Base-by-base conservation (phyloP, 2,329 filamentous ascomycete species). In the Pyricularia sp. region DNA sequence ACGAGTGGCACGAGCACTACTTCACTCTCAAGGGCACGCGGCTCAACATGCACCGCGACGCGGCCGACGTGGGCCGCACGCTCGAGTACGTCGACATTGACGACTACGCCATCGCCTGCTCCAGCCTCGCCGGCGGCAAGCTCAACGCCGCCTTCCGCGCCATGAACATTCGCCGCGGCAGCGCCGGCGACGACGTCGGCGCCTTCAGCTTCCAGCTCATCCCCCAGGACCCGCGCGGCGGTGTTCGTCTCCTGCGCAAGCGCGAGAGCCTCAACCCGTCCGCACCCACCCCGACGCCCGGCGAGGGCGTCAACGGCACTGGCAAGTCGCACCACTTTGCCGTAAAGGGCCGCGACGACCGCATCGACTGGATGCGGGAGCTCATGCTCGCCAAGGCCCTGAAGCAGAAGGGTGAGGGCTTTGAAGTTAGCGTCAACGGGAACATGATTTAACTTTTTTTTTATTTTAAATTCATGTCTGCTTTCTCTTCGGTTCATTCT, bases 311-410 rank as follows among this genome's bases (percentile, higher is more conserved):
- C 71, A 88, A 89, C 70, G 87, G 86, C 69, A 88, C 86, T 12
- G 88, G 88, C 74, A 97, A 97, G 84, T 91, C 92, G 64, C 94
- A 98, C 76, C 93, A 98, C 77, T 98, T 98, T 77, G 92, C 94
- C 0, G 94, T 97, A 73, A 91, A 90, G 80, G 88, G 85, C 74
- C 87, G 93, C 17, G 92, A 97, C 76, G 92, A 97, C 77, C 87
- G 94, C 71, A 97, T 98, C 75, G 94, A 97, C 78, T 99, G 95
- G 95, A 96, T 96, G 92, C 85, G 92, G 68, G 92, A 96, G 84
- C 82, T 96, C 71, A 96, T 96, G 92, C 87, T 96, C 64, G 92
- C 92, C 68, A 95, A 95, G 82, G 92, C 92, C 23, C 82, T 93
- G 77, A 92, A 90, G 82, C 90, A 93, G 79, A 95, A 94, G 85